These are phyloP conservation scores for Phytophthora tubulina DNA, from an alignment of 352 stramenopile species.

Conservation along the genomic window DNA sequence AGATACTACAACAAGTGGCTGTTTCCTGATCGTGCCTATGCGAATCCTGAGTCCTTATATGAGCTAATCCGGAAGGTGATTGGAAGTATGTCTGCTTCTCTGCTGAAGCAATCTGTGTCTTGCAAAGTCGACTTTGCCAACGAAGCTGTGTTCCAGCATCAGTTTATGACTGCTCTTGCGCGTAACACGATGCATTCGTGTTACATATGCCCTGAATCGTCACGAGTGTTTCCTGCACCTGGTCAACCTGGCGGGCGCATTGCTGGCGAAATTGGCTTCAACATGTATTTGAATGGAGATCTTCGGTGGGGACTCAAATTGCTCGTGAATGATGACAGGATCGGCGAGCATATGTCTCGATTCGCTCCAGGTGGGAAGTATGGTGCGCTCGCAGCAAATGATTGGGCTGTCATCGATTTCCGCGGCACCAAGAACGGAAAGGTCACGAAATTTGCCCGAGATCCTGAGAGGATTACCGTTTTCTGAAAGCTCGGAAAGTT, in stretches of 20 bases:
- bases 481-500: slow-evolving; percentile 19
- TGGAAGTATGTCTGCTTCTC: too few species aligned
- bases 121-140: too few species aligned
- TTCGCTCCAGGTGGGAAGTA: slow-evolving; percentile 14
- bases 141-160: slow-evolving; percentile 21
- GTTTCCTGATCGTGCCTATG: too few species aligned
- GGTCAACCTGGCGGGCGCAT: background rate
- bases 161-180: slow-evolving; percentile 22
- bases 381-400: background rate
- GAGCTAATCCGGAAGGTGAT: too few species aligned
- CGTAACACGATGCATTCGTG: background rate
- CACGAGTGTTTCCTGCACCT: background rate
- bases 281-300: slow-evolving; percentile 8
- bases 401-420: slow-evolving; percentile 8
- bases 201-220: slow-evolving; percentile 23
- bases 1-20: too few species aligned
- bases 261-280: slow-evolving; percentile 9
- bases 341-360: slow-evolving; percentile 4
- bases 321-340: slow-evolving; percentile 7
- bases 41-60: too few species aligned
- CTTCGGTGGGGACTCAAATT: slow-evolving; percentile 15
- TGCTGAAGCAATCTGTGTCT: too few species aligned
- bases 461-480: background rate
- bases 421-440: slow-evolving; percentile 4
- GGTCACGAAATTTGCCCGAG: too few species aligned